These are phyloP conservation scores for Ophiocordyceps camponoti-floridani DNA, from an alignment of 2,329 filamentous ascomycete species.

Conservation along the genomic window DNA sequence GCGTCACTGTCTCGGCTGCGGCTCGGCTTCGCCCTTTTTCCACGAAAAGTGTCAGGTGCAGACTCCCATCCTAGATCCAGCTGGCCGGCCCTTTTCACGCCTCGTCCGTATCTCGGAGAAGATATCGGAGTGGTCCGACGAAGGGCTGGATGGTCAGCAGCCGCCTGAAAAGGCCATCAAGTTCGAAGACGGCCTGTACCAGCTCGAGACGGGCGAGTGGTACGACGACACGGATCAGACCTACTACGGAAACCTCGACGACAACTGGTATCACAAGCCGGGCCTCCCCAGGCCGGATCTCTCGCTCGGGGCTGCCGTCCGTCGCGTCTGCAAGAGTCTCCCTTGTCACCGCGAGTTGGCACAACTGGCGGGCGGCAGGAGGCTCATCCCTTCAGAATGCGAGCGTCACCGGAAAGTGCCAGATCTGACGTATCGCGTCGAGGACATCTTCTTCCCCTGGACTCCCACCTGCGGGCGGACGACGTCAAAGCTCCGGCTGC, in stretches of 20 bases:
- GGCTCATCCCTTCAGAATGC: background rate
- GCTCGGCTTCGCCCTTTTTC: background rate
- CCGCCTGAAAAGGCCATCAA: background rate
- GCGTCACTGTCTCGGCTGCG: background rate
- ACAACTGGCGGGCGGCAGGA: background rate
- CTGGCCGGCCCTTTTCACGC: background rate
- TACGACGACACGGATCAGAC: background rate
- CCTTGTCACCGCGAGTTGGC: background rate
- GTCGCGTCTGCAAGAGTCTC: background rate
- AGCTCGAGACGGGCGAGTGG: constrained; percentile 1
- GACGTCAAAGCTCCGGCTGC: background rate
- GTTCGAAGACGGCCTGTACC: background rate
- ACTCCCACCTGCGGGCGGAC: background rate
- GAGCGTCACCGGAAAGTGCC: background rate
- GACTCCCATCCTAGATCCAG: background rate
- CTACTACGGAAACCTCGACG: background rate
- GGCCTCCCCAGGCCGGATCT: background rate
- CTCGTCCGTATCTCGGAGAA: constrained; percentile 1
- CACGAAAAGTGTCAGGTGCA: background rate
- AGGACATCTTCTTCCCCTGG: background rate
- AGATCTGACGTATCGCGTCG: background rate
- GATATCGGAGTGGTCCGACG: background rate
- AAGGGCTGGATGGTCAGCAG: background rate
- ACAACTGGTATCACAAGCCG: background rate
- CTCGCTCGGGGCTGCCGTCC: background rate